These are phyloP conservation scores for Xylariaceae sp. DNA, from an alignment of 2,329 filamentous ascomycete genomes.

Conservation along the genomic window DNA sequence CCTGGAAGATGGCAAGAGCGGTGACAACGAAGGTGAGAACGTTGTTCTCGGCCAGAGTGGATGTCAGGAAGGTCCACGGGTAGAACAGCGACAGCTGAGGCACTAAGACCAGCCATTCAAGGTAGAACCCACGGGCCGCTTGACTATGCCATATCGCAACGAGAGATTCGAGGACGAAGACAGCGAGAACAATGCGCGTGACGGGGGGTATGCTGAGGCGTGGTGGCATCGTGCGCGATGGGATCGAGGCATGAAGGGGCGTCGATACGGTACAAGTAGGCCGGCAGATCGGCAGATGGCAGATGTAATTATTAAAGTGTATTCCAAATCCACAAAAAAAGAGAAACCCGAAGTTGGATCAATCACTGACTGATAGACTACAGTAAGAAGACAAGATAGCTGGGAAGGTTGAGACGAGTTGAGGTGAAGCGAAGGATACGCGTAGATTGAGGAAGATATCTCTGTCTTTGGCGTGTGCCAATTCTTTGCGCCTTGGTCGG, in stretches of 20 bases:
- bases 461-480: not conserved
- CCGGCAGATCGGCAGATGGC: constrained; percentile 5
- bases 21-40: constrained; percentile 80
- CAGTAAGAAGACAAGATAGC: too few relatives aligned
- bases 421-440: constrained; percentile 2
- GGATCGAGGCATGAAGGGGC: not conserved
- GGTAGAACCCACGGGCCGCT: constrained; percentile 53
- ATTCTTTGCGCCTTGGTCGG: not conserved
- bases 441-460: not conserved
- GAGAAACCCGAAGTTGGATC: constrained; percentile 1
- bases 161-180: constrained; percentile 71
- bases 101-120: constrained; percentile 84
- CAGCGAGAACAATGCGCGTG: constrained; percentile 75
- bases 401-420: constrained; percentile 1
- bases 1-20: constrained; percentile 77
- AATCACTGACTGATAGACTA: constrained; percentile 1
- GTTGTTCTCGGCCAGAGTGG: constrained; percentile 89
- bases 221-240: constrained; percentile 58
- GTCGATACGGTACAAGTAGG: too few relatives aligned
- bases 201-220: constrained; percentile 91
- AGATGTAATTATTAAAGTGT: constrained; percentile 7
- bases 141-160: constrained; percentile 76
- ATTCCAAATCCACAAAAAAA: constrained; percentile 3
- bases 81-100: constrained; percentile 80
- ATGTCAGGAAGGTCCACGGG: constrained; percentile 87